Evolutionary conservation across 495 filamentous ascomycete genomes (phyloP), one percentile per base, ranked within the genome.

Genomic region (Aspergillus steynii): DNA sequence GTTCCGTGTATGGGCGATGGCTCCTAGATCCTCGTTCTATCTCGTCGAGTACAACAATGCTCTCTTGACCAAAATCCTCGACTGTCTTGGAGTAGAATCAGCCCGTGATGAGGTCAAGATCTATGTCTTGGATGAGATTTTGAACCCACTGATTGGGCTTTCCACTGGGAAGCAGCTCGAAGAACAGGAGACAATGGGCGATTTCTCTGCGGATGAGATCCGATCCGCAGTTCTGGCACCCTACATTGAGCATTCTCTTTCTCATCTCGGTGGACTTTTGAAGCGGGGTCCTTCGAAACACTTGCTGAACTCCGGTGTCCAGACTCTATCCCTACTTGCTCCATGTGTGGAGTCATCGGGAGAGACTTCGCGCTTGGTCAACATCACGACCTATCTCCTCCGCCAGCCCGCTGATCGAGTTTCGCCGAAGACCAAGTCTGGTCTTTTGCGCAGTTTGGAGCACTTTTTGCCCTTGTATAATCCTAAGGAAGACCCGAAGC

Each of bases 91-190:
- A 1, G 80, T 90, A 5, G 83, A 86, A 48, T 94, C 90, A 45
- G 85, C 89, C 6, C 96, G 93, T 68, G 92, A 96, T 62, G 88
- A 93, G 58, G 94, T 98, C 61, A 94, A 93, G 64, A 68, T 89
- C 0, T 97, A 90, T 69, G 83, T 93, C 1, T 76, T 99, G 26
- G 82, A 85, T 59, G 76, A 89, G 14, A 87, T 97, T 49, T 66
- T 98, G 48, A 64, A 71, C 9, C 77, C 78, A 34, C 80, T 97
- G 53, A 77, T 91, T 51, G 70, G 75, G 7, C 71, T 88, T 37
- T 80, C 86, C 4, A 77, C 68, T 58, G 76, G 65, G 70, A 78
- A 76, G 77, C 67, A 74, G 70, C 53, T 80, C 5, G 47, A 75
- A 47, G 83, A 71, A 59, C 64, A 61, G 64, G 80, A 70, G 25